Percentiles rank a stretch among this genome's conserved stretches.
These are phyloP conservation scores for Apiotrichum sp. DNA, from an alignment of 1,284 basidiomycete genomes.

Conservation along the genomic window DNA sequence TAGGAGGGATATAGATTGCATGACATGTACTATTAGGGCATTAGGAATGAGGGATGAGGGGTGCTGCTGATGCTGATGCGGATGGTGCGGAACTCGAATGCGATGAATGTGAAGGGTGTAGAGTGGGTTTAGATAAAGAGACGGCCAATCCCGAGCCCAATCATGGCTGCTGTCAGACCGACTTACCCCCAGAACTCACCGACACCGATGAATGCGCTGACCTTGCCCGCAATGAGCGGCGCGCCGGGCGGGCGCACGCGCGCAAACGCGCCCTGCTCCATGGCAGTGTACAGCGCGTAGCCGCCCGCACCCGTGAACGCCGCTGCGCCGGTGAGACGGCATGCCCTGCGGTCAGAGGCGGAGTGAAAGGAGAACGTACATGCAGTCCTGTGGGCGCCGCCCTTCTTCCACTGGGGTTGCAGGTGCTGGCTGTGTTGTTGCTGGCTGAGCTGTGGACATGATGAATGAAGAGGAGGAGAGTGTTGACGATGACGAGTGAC, in stretches of 20 bases:
- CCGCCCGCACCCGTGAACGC: slow-evolving; percentile 39
- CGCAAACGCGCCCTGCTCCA: slow-evolving; percentile 35
- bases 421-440: not conserved
- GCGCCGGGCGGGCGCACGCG: slow-evolving; percentile 28
- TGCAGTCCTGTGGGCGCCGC: not conserved
- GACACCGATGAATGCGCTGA: slow-evolving; percentile 34
- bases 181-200: slow-evolving; percentile 23
- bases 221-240: slow-evolving; percentile 26
- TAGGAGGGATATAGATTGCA: not conserved
- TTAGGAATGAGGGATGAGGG: not conserved
- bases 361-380: not conserved
- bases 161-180: slow-evolving; percentile 1
- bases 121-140: not conserved
- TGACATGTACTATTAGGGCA: slow-evolving; percentile 4
- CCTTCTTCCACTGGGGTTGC: not conserved
- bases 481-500: no score
- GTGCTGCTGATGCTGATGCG: no score
- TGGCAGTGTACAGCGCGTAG: slow-evolving; percentile 39
- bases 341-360: slow-evolving; percentile 26
- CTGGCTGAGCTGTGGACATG: not conserved
- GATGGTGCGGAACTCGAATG: no score
- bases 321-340: slow-evolving; percentile 37
- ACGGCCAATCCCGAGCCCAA: slow-evolving; percentile 3
- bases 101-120: no score
- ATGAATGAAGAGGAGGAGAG: not conserved